Conservation (phyloP, 2,329 filamentous ascomycete species). For the Drechslerella coelobrocha region DNA sequence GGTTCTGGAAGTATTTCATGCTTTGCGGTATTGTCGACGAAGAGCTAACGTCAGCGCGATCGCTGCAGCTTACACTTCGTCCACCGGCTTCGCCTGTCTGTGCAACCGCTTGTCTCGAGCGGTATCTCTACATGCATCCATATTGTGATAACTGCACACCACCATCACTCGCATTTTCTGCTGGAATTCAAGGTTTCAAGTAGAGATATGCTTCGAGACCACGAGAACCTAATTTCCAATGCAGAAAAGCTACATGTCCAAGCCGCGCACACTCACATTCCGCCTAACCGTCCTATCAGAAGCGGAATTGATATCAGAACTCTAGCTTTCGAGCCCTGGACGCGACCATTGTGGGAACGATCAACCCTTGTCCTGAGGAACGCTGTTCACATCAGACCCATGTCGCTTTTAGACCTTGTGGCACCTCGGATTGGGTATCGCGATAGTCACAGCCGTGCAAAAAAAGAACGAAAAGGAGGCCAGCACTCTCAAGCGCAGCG, state of each 20-base stretch:
- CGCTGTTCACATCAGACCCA: not conserved
- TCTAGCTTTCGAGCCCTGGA: not conserved
- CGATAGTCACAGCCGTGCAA: constrained; percentile 2
- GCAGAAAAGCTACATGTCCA: not conserved
- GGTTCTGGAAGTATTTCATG: constrained; percentile 15
- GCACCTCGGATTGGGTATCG: constrained; percentile 15
- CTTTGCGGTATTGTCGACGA: not conserved
- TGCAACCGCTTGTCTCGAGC: not conserved
- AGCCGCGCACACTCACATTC: constrained; percentile 3
- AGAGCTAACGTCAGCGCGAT: not conserved
- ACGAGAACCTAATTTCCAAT: constrained; percentile 1
- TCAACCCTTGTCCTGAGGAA: constrained; percentile 5
- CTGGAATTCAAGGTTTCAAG: not conserved
- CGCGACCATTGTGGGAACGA: not conserved
- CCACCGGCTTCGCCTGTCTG: not conserved
- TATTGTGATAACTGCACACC: too few relatives aligned
- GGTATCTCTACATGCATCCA: not conserved
- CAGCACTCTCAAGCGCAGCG: too few relatives aligned
- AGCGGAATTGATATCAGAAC: constrained; percentile 34
- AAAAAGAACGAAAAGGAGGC: constrained; percentile 4
- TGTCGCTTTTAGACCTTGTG: constrained; percentile 1
- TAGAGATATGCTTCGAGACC: constrained; percentile 5
- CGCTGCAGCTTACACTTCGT: too few relatives aligned
- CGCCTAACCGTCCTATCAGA: constrained; percentile 40
- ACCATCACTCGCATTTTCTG: not conserved